These are phyloP conservation scores for Phytophthora pseudosyringae DNA, from an alignment of 352 stramenopile genomes.

Conservation along the genomic window DNA sequence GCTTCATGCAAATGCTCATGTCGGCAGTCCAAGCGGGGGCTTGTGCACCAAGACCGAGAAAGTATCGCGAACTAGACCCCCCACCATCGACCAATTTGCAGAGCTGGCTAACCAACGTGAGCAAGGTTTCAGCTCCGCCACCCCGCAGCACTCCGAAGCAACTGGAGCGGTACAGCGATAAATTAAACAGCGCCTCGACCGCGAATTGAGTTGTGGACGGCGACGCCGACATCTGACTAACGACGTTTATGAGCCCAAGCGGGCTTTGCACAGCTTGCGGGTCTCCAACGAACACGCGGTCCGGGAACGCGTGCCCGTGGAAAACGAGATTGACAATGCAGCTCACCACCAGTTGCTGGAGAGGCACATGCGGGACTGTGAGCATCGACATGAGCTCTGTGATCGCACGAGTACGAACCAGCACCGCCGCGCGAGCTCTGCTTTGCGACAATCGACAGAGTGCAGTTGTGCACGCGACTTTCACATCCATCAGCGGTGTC, in stretches of 20 bases:
- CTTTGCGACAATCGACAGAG: constrained; percentile 65
- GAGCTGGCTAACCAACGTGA: constrained; percentile 51
- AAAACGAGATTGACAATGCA: constrained; percentile 78
- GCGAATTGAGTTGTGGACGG: constrained; percentile 58
- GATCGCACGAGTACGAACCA: constrained; percentile 50
- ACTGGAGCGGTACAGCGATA: constrained; percentile 67
- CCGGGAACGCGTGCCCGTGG: constrained; percentile 64
- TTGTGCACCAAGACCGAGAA: constrained; percentile 3
- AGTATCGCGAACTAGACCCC: constrained; percentile 28
- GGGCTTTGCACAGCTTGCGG: constrained; percentile 73
- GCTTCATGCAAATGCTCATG: constrained; percentile 27
- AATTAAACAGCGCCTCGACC: constrained; percentile 72
- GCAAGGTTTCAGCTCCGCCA: constrained; percentile 65
- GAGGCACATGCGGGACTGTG: constrained; percentile 51
- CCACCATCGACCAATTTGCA: constrained; percentile 49
- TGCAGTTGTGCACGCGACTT: constrained; percentile 68
- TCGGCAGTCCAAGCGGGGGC: constrained; percentile 31
- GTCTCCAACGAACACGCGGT: constrained; percentile 80
- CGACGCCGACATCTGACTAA: constrained; percentile 51
- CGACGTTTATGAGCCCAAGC: constrained; percentile 68
- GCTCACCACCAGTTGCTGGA: constrained; percentile 69
- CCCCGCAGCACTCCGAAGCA: constrained; percentile 60
- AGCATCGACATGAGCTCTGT: constrained; percentile 82
- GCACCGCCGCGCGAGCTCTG: constrained; percentile 36
- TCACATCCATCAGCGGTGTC: constrained; percentile 68